Base-by-base conservation (phyloP, 2,329 filamentous ascomycete species). In the Karstenula rhodostoma region DNA sequence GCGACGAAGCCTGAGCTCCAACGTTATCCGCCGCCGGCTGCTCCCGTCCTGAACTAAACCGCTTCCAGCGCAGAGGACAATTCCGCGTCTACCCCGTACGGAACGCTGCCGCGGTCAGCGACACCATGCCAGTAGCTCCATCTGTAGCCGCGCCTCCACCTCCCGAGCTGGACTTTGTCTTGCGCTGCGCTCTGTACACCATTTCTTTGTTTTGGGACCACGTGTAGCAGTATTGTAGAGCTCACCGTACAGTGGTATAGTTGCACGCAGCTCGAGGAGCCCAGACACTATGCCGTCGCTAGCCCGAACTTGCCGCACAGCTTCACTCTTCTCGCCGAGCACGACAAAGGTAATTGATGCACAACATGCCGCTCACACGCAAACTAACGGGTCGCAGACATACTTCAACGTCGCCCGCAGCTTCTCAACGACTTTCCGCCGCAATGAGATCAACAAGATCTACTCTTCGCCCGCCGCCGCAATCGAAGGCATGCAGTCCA, bases 401-500 rank as follows among this genome's bases (percentile, higher is more conserved):
- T 75, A 76, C 51, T 56, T 76, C 23, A 75, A 73, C 49, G 63
- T 77, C 52, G 70, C 74, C 43, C 76, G 77, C 58, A 66, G 61
- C 58, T 78, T 78, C 66, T 76, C 74, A 8, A 74, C 74, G 15
- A 78, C 76, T 15, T 64, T 71, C 56, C 73, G 73, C 60, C 76
- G 76, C 66, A 69, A 78, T 77, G 77, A 77, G 64, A 79, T 79
- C 70, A 79, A 79, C 70, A 79, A 79, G 59, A 68, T 78, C 51
- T 72, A 74, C 53, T 65, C 74, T 7, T 85, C 82, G 4, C 89
- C 90, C 19, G 88, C 90, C 63, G 86, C 86, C 44, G 91, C 91
- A 6, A 85, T 93, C 43, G 85, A 86, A 2, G 90, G 92, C 72
- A 80, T 94, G 58, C 82, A 89, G 73, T 89, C 90, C 68, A 87